Evolutionary conservation across 805 yeast species (phyloP), one percentile per base, ranked within the genome.

Genomic region (Yamadazyma endophytica): DNA sequence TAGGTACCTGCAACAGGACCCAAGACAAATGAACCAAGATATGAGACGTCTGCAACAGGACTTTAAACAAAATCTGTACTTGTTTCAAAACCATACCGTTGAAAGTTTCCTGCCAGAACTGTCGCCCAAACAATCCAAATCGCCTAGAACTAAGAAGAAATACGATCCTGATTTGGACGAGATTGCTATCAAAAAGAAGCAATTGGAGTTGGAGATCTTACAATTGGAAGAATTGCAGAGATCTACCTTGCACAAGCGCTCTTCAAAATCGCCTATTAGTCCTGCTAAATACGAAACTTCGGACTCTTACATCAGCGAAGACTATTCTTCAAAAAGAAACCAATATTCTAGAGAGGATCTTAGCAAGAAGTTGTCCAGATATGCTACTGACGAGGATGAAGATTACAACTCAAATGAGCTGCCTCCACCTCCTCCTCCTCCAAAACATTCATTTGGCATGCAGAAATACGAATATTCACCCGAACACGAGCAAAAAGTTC

Each of bases 391-490:
- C 26, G 53, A 49, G 18, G 51, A 47, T 0, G 37, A 46, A 4
- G 44, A 46, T 16, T 72, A 73, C 5, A 59, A 64, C 5, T 61
- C 65, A 2, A 54, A 52, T 26, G 35, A 26, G 17, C 17, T 56
- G 4, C 58, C 66, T 2, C 69, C 68, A 2, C 75, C 75, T 6
- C 63, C 70, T 4, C 68, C 66, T 6, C 67, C 67, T 17, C 62
- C 62, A 24, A 61, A 59, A 35, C 50, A 49, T 31, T 25, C 36
- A 9, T 42, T 42, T 31, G 39, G 43, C 12, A 36, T 37, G 24
- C 32, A 24, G 7, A 26, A 17, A n/a, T 16, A 27, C 11, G 28
- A 27, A 19, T 31, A 21, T 22, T 29, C 24, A 29, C 21, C 13
- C 20, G 18, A 16, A 21, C 24, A 22, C n/a, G 19, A 9, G 13